These are phyloP conservation scores for Aspergillus ostianus DNA, from an alignment of 495 filamentous ascomycete genomes.

Conservation along the genomic window DNA sequence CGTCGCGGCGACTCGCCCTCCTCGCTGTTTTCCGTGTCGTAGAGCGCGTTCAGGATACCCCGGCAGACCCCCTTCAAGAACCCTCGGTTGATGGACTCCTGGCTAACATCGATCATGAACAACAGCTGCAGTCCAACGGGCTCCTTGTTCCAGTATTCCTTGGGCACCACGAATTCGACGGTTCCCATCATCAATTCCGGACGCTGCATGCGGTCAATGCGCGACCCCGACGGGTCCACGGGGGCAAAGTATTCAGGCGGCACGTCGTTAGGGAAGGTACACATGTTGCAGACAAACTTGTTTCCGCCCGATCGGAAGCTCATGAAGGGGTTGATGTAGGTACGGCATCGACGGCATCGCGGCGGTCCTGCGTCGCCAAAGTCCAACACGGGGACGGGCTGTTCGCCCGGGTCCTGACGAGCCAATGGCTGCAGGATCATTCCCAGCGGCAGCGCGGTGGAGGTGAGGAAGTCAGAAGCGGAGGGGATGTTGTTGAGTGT, in stretches of 20 bases:
- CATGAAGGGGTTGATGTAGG: constrained; percentile 99
- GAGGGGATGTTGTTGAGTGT: constrained; percentile 90
- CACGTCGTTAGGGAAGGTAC: constrained; percentile 95
- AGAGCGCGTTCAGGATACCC: constrained; percentile 81
- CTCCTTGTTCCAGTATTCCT: constrained; percentile 98
- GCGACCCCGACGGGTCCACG: constrained; percentile 79
- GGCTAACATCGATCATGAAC: constrained; percentile 89
- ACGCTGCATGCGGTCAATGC: constrained; percentile 83
- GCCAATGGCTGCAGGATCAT: constrained; percentile 89
- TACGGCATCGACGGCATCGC: constrained; percentile 86
- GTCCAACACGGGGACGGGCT: constrained; percentile 86
- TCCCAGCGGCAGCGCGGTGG: constrained; percentile 81
- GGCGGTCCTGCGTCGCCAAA: constrained; percentile 92
- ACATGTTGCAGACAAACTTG: constrained; percentile 98
- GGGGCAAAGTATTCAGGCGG: constrained; percentile 89
- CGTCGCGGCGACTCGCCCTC: constrained; percentile 50
- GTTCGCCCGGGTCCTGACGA: constrained; percentile 77
- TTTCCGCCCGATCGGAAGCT: constrained; percentile 90
- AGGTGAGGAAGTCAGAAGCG: constrained; percentile 71
- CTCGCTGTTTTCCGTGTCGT: constrained; percentile 60
- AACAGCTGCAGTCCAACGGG: constrained; percentile 84
- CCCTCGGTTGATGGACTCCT: constrained; percentile 83
- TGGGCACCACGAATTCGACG: constrained; percentile 93
- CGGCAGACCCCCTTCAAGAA: constrained; percentile 90
- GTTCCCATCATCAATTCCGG: constrained; percentile 90